Evolutionary conservation across 1,284 basidiomycete genomes (phyloP), one percentile per base, ranked within the genome.

Genomic region (Lentinus polychrous): DNA sequence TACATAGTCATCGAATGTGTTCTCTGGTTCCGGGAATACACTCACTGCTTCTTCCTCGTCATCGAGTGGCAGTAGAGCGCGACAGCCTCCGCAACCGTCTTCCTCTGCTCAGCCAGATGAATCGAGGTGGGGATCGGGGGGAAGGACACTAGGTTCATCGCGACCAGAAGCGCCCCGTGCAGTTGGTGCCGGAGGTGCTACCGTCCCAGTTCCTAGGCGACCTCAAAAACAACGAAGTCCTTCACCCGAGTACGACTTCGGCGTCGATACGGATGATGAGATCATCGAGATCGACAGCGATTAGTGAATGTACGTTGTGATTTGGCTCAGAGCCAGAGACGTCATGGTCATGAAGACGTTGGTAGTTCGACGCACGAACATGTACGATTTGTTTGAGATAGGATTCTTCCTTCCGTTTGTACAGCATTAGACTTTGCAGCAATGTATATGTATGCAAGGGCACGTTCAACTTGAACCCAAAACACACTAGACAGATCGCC

Each of bases 11-110:
- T 27, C 27, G 27, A 4, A 4, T 10, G 27, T 27, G 5, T 27
- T 27, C 27, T 90, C 86, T n/a, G 94, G 94, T 14, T 90, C 91
- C 1, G 94, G 94, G 18, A 94, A 93, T 66, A 93, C 91, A 0
- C 78, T 95, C 24, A 78, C 67, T 36, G 81, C 81, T 6, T 70
- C 76, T 8, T 55, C 66, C 2, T 53, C 66, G 3, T 59, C 72
- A 14, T 57, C 62, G 2, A 45, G 33, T 31, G 74, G 84, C 55
- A 78, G 78, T 22, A 83, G 84, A 57, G 72, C 66, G 46, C 83
- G 78, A 53, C 66, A 68, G 15, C 49, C 34, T 8, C 22, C 10
- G 10, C 34, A 46, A 20, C 22, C 34, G 20, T 15, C 34, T 22
- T 7, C 34, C 3, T 10, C 43, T 12, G 32, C 18, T 18, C 47